phyloP scores from a whole-genome alignment of 768 basidiomycete genomes.

The Russula dissimulans region DNA sequence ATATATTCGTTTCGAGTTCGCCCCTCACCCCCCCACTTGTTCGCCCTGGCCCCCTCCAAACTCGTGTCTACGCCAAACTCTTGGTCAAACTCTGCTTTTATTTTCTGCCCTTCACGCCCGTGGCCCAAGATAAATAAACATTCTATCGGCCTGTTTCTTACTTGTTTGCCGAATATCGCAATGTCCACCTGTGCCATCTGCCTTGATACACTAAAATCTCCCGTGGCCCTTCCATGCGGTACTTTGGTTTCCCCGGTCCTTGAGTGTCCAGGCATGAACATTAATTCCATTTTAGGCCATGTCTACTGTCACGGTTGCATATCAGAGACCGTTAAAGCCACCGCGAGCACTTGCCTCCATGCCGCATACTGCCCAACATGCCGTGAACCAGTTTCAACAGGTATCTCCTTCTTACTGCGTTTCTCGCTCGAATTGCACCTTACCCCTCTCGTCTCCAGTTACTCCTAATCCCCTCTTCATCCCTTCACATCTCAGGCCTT shows the following conservation, averaged over 20 bases:
- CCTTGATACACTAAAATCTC: slow-evolving; percentile 10
- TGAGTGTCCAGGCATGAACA: not conserved
- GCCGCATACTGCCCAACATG: slow-evolving; percentile 11
- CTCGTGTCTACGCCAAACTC: no score
- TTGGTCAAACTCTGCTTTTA: no score
- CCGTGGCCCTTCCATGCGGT: slow-evolving; percentile 19
- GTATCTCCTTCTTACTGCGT: not conserved
- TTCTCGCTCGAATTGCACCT: not conserved
- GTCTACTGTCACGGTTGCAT: slow-evolving; percentile 15
- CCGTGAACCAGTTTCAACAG: slow-evolving; percentile 8
- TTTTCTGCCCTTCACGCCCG: no score
- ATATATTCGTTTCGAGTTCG: no score
- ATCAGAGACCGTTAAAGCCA: not conserved
- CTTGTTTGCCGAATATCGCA: not conserved
- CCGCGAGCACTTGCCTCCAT: not conserved
- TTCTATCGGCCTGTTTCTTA: no score
- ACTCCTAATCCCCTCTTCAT: slow-evolving; percentile 7
- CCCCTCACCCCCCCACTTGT: no score
- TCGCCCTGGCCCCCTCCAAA: no score
- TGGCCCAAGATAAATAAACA: no score
- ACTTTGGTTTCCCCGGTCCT: not conserved
- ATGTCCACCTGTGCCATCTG: slow-evolving; percentile 19
- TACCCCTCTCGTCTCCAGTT: not conserved
- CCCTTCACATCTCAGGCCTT: slow-evolving; percentile 15
- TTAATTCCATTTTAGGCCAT: not conserved